Conservation (phyloP, 2,329 filamentous ascomycete species). For the Berkeleyomyces basicola region DNA sequence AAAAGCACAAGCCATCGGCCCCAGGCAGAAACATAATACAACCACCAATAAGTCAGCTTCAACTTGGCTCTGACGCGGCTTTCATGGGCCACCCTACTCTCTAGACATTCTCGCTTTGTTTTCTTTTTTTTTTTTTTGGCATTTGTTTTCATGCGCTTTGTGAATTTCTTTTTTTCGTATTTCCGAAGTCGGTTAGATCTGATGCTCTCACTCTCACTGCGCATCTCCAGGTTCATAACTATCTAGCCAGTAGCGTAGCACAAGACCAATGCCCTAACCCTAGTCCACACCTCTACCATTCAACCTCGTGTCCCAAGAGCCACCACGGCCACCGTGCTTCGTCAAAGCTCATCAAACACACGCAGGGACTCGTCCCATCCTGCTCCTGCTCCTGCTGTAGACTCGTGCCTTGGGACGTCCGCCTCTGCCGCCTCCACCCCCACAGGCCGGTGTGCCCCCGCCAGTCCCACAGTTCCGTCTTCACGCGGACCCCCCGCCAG, state of each 20-base stretch:
- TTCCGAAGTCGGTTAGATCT: no score
- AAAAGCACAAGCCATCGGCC: neutral
- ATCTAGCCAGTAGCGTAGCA: neutral
- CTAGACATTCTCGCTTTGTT: no score
- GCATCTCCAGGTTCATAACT: neutral
- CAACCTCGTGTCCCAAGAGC: neutral
- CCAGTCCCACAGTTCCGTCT: no score
- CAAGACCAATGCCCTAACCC: neutral
- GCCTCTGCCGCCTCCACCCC: neutral
- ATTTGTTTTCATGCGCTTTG: neutral
- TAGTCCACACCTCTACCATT: neutral
- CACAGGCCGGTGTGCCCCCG: neutral
- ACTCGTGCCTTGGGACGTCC: constrained; percentile 1
- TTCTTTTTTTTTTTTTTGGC: neutral
- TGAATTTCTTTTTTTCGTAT: no score
- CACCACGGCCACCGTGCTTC: neutral
- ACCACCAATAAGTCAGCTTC: neutral
- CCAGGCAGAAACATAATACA: neutral
- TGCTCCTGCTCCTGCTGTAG: neutral
- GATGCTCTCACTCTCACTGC: no score
- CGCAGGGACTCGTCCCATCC: constrained; percentile 24
- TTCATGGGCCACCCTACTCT: no score
- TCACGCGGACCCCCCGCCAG: no score
- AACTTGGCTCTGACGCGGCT: neutral
- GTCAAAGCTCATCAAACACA: constrained; percentile 32